phyloP scores from a whole-genome alignment of 306 rosid genomes.

The Quercus variabilis region DNA sequence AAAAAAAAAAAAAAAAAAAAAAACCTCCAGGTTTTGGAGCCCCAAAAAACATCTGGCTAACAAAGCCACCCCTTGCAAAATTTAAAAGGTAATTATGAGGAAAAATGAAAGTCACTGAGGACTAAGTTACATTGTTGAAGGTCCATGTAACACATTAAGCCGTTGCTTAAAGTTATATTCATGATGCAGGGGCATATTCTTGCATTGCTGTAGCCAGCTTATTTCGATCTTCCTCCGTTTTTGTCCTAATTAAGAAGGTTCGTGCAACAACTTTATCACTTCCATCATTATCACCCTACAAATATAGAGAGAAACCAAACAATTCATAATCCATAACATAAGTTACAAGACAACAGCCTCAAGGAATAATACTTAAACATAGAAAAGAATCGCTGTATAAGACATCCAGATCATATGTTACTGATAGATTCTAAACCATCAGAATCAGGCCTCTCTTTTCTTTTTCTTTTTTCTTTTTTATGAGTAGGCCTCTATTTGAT shows the following conservation, averaged over 20 bases:
- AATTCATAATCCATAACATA: neutral
- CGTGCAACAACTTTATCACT: conserved; percentile 61
- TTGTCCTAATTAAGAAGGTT: conserved; percentile 81
- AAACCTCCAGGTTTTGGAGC: conserved; percentile 7
- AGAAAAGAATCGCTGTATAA: too few species aligned
- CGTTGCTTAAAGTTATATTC: conserved; percentile 13
- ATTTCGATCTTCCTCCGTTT: conserved; percentile 80
- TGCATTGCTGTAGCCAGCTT: conserved; percentile 76
- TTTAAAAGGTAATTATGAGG: neutral
- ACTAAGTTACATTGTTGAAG: conserved; percentile 19
- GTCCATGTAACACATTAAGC: conserved; percentile 24
- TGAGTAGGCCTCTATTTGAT: neutral
- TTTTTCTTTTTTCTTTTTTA: too few species aligned
- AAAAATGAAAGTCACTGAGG: conserved; percentile 21
- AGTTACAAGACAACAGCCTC: neutral
- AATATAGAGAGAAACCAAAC: neutral
- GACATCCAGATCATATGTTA: too few species aligned
- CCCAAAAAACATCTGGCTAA: conserved; percentile 7
- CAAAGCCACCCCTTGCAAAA: conserved; percentile 6
- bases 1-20: neutral
- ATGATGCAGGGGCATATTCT: conserved; percentile 80
- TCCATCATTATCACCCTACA: conserved; percentile 64
- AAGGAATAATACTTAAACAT: too few species aligned
- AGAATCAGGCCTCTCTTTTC: too few species aligned
- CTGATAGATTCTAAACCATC: too few species aligned